Percentiles rank a stretch among this genome's conserved stretches.
These are phyloP conservation scores for Cercospora citrullina DNA, from an alignment of 2,329 filamentous ascomycete species.

Conservation along the genomic window DNA sequence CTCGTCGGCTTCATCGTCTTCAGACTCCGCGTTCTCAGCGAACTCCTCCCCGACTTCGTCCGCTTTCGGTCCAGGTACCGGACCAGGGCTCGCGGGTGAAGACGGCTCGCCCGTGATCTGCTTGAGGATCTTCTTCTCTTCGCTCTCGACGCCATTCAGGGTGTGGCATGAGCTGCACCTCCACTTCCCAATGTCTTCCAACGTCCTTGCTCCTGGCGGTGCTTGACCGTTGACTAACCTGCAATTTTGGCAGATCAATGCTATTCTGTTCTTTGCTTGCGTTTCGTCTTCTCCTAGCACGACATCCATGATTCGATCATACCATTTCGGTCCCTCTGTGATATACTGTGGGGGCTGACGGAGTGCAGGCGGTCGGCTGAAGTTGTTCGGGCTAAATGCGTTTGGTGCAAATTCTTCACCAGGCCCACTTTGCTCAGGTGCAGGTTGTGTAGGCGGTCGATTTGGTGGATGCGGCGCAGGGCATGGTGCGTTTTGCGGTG, in stretches of 20 bases:
- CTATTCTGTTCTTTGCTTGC: constrained; percentile 84
- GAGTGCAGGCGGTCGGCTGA: constrained; percentile 37
- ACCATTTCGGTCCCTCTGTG: constrained; percentile 66
- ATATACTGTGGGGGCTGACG: constrained; percentile 30
- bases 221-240: constrained; percentile 93
- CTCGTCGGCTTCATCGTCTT: constrained; percentile 25
- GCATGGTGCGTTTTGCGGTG: constrained; percentile 16
- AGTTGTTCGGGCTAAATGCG: constrained; percentile 65
- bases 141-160: constrained; percentile 78
- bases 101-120: constrained; percentile 50
- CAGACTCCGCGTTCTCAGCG: constrained; percentile 32
- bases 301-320: constrained; percentile 88
- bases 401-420: constrained; percentile 72
- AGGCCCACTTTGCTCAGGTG: constrained; percentile 33
- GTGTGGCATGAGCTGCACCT: constrained; percentile 81
- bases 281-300: constrained; percentile 95
- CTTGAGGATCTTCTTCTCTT: constrained; percentile 69
- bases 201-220: constrained; percentile 74
- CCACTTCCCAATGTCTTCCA: constrained; percentile 84
- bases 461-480: constrained; percentile 6
- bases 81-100: constrained; percentile 15
- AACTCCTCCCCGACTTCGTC: constrained; percentile 16
- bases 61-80: background rate
- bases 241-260: constrained; percentile 78
- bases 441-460: constrained; percentile 18